phyloP scores from a whole-genome alignment of 2,329 filamentous ascomycete genomes.

The Chalaropsis ovoidea region DNA sequence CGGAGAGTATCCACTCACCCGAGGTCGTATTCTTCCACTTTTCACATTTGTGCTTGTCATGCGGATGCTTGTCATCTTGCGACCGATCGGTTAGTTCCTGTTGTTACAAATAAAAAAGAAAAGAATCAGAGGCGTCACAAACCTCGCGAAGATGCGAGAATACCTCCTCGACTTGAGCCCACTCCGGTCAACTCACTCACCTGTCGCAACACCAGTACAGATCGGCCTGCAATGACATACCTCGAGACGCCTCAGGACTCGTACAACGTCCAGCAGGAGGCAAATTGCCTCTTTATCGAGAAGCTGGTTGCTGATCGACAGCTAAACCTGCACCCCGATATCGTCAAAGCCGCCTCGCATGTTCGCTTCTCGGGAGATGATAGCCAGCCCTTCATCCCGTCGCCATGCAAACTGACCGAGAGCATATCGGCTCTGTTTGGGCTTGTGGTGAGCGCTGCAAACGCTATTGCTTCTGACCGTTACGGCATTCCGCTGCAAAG shows the following conservation, averaged over 20 bases:
- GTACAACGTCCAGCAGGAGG: constrained; percentile 18
- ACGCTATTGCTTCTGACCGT: constrained; percentile 20
- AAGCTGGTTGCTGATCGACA: background rate
- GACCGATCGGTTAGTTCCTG: background rate
- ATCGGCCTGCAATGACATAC: background rate
- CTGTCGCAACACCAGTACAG: background rate
- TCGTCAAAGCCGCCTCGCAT: constrained; percentile 10
- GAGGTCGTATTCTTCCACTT: background rate
- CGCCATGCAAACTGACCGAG: constrained; percentile 38
- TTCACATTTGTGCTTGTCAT: background rate
- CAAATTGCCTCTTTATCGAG: constrained; percentile 16
- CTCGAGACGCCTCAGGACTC: background rate
- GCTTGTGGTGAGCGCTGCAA: constrained; percentile 28
- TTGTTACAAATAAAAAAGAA: background rate
- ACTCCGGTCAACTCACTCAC: background rate
- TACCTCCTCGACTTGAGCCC: background rate
- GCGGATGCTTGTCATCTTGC: background rate
- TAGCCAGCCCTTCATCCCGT: constrained; percentile 28
- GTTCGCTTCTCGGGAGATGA: constrained; percentile 15
- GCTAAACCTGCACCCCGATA: constrained; percentile 5
- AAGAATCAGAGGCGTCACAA: background rate
- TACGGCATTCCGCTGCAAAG: constrained; percentile 23
- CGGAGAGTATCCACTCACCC: background rate
- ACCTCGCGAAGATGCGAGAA: background rate
- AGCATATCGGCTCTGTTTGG: constrained; percentile 35